phyloP scores from a whole-genome alignment of 2,329 filamentous ascomycete genomes.

The Clonostachys byssicola region DNA sequence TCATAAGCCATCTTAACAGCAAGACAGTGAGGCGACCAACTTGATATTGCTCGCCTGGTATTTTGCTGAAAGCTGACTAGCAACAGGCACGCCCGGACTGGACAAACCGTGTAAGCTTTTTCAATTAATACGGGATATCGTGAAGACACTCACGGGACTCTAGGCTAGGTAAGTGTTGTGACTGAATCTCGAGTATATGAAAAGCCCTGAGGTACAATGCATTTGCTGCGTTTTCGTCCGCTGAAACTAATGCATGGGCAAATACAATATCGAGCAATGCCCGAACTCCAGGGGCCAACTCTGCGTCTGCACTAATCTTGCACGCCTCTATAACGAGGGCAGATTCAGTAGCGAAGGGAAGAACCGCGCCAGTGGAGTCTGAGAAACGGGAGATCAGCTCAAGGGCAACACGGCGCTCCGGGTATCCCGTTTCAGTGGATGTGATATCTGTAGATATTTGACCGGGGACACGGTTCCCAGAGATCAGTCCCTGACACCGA shows the following conservation, averaged over 20 bases:
- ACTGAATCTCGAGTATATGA: conserved; percentile 14
- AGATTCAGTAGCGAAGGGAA: conserved; percentile 13
- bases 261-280: conserved; percentile 18
- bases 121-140: background rate
- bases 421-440: background rate
- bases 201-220: conserved; percentile 17
- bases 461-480: background rate
- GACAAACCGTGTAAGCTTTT: background rate
- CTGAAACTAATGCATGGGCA: conserved; percentile 15
- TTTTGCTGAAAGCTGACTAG: conserved; percentile 24
- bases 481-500: background rate
- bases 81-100: conserved; percentile 23
- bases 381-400: conserved; percentile 12
- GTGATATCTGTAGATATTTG: no score
- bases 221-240: conserved; percentile 11
- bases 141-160: conserved; percentile 5
- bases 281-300: background rate
- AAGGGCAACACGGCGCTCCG: background rate
- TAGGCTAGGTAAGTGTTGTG: conserved; percentile 11
- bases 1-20: conserved; percentile 23
- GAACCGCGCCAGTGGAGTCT: conserved; percentile 16
- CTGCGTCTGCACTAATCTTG: conserved; percentile 1
- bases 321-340: conserved; percentile 11
- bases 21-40: conserved; percentile 19
- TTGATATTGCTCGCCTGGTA: conserved; percentile 22